These are phyloP conservation scores for Dinochytrium kinnereticum DNA, from an alignment of 371 early-diverging fungal genomes.

Conservation along the genomic window DNA sequence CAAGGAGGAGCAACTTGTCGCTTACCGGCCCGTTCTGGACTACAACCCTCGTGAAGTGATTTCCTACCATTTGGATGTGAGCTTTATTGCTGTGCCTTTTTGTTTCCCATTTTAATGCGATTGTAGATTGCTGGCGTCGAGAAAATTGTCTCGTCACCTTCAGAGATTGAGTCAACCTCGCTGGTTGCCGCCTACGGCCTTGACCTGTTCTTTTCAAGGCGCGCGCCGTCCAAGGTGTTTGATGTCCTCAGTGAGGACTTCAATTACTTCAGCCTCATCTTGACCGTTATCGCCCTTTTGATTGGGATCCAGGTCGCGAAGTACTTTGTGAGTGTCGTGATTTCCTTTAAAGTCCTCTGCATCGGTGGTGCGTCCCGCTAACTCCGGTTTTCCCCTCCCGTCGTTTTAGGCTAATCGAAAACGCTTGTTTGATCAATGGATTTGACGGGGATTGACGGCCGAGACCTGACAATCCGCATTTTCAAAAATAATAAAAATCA, in stretches of 20 bases:
- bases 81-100: not conserved
- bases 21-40: slow-evolving; percentile 74
- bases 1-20: slow-evolving; percentile 83
- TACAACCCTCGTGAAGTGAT: slow-evolving; percentile 76
- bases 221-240: slow-evolving; percentile 87
- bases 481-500: too few relatives aligned
- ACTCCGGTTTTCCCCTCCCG: not conserved
- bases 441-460: not conserved
- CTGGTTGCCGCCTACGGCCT: slow-evolving; percentile 86
- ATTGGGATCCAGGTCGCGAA: slow-evolving; percentile 61
- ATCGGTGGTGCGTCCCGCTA: not conserved
- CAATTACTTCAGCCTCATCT: slow-evolving; percentile 78
- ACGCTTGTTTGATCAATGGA: slow-evolving; percentile 36
- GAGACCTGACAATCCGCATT: not conserved
- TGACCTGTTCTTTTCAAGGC: slow-evolving; percentile 84
- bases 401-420: slow-evolving; percentile 28
- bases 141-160: slow-evolving; percentile 72
- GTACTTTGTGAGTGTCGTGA: slow-evolving; percentile 39
- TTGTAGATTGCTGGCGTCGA: slow-evolving; percentile 65
- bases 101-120: not conserved
- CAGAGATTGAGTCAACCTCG: slow-evolving; percentile 91
- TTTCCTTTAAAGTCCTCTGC: not conserved
- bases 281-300: slow-evolving; percentile 78
- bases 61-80: slow-evolving; percentile 71
- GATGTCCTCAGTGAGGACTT: slow-evolving; percentile 92